These are phyloP conservation scores for Pistacia integerrima DNA, from an alignment of 345 rosid genomes.

Conservation along the genomic window DNA sequence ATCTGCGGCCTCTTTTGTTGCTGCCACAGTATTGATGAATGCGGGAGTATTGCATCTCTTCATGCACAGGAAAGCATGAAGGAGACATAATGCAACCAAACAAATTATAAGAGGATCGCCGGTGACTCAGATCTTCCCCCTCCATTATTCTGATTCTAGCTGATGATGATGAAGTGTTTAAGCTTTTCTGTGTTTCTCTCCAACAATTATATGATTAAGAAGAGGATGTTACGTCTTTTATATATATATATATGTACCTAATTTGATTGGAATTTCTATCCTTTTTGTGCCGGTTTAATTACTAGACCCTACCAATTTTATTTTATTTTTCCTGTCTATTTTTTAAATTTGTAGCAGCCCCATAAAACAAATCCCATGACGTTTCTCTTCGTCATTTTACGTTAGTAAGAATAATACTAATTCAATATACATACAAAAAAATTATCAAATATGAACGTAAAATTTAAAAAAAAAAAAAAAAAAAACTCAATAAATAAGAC, in stretches of 20 bases:
- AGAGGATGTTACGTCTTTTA: conserved; percentile 23
- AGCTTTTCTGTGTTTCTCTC: conserved; percentile 2
- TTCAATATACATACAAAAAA: too few species aligned
- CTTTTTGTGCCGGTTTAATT: background rate
- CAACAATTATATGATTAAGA: conserved; percentile 20
- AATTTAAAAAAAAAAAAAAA: too few species aligned
- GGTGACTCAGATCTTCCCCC: conserved; percentile 39
- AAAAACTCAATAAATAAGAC: too few species aligned
- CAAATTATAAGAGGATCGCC: conserved; percentile 33
- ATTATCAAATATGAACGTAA: too few species aligned
- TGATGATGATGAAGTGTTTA: background rate
- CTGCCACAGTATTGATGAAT: conserved; percentile 24
- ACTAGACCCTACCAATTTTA: background rate
- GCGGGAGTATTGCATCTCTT: conserved; percentile 53
- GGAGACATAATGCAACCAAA: conserved; percentile 48
- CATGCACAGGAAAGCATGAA: conserved; percentile 46
- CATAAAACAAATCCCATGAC: too few species aligned
- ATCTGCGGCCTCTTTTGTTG: conserved; percentile 35
- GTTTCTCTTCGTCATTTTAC: too few species aligned
- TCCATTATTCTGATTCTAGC: conserved; percentile 33
- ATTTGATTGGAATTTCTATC: background rate
- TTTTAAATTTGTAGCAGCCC: too few species aligned
- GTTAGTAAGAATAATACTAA: too few species aligned
- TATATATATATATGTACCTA: conserved; percentile 25
- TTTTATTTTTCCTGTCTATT: background rate